Evolutionary conservation across 306 rosid genomes (phyloP), one percentile per base, ranked within the genome.

Genomic region (Acacia acuminata): DNA sequence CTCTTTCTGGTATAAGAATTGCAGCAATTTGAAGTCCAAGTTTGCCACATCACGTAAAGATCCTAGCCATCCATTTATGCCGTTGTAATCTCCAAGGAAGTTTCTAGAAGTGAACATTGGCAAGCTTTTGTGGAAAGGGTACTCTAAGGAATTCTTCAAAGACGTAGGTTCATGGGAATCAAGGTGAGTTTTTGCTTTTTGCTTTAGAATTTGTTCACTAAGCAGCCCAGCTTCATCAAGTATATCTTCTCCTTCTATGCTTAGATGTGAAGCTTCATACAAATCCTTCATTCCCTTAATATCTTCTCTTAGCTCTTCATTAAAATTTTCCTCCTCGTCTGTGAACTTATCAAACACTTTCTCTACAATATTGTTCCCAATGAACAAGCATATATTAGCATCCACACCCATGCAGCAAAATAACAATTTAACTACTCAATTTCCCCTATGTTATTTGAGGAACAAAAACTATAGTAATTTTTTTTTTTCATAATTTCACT

Each of bases 121-220:
- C 78, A 90, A 68, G 81, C 87, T 93, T 82, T 77, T 91, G 86
- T 90, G 91, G 38, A 80, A 86, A 19, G 96, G 97, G 53, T 85
- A 48, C 11, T 60, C 83, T 77, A 93, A 60, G 19, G 94, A 85
- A 44, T 77, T 77, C 7, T 32, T 80, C 14, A 86, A n/a, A 71
- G 72, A 61, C 80, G 32, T 48, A 48, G 69, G 90, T 88, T 50
- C 80, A 14, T 64, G 51, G 20, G 13, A 8, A 53, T 70, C 36
- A 64, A 75, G 60, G 14, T 20, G 32, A 48, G 43, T 36, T 32
- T 32, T 32, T 64, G 73, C 0, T 24, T 10, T 83, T 71, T 66
- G 75, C 47, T 66, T 80, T 61, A 86, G 36, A n/a, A 83, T 14
- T 40, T 56, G 16, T 27, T 16, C 36, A 16, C 89, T 83, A 45